phyloP scores from a whole-genome alignment of 352 stramenopile genomes.

The Blastocystis sp. region DNA sequence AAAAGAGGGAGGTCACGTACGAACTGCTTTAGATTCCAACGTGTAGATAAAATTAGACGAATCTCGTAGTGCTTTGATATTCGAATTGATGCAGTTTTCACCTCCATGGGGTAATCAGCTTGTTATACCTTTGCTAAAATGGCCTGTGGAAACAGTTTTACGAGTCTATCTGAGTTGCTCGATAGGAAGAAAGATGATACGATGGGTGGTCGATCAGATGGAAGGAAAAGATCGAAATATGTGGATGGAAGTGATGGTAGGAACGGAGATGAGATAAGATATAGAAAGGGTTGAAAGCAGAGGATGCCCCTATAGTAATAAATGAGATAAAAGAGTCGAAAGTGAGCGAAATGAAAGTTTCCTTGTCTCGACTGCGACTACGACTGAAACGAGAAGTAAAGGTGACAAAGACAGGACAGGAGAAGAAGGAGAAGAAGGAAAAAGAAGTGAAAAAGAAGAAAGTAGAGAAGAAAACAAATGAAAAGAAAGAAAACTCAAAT shows the following conservation, averaged over 20 bases:
- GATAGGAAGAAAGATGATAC: background rate
- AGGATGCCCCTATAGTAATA: slow-evolving; percentile 16
- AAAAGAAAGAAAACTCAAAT: background rate
- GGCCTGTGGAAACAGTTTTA: background rate
- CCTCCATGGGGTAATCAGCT: background rate
- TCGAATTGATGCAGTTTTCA: slow-evolving; percentile 1
- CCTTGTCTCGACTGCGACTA: background rate
- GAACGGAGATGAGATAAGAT: background rate
- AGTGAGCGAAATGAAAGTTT: slow-evolving; percentile 38
- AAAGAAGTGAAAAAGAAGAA: background rate
- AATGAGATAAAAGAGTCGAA: slow-evolving; percentile 26
- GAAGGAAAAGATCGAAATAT: background rate
- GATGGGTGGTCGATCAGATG: background rate
- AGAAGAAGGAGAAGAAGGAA: background rate
- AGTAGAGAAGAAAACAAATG: background rate
- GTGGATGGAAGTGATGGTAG: slow-evolving; percentile 11
- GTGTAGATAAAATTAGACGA: slow-evolving; percentile 34
- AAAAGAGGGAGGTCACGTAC: slow-evolving; percentile 22
- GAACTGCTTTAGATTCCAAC: background rate
- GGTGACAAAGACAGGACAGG: background rate
- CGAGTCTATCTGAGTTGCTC: slow-evolving; percentile 46
- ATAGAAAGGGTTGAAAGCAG: slow-evolving; percentile 22
- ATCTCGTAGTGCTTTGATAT: background rate
- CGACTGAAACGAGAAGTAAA: background rate
- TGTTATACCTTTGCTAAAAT: background rate